A percentile compares a stretch with the other conserved stretches of the same genome.
phyloP scores from a whole-genome alignment of 257 asterid genomes.

The Thymus quinquecostatus region DNA sequence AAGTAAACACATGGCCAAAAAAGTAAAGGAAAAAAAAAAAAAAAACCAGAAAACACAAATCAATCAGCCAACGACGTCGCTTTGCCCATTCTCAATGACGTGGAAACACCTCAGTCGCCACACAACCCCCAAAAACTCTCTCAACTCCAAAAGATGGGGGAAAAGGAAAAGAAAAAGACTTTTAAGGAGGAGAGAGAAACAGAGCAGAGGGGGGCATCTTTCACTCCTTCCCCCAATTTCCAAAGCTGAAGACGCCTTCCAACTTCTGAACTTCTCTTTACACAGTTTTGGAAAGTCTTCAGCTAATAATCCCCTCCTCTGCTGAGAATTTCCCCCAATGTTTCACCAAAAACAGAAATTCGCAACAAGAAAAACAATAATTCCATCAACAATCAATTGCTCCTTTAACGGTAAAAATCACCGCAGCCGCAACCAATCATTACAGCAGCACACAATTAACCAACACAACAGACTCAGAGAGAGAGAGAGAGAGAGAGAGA shows the following conservation, averaged over 20 bases:
- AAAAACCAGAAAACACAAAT: constrained; percentile 21
- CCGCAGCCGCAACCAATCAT: constrained; percentile 27
- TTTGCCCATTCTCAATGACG: constrained; percentile 31
- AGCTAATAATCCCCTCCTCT: constrained; percentile 26
- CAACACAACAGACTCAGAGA: neutral
- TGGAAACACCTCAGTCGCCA: constrained; percentile 34
- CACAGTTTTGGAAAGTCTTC: constrained; percentile 22
- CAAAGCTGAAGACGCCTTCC: constrained; percentile 26
- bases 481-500: neutral
- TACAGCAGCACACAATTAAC: constrained; percentile 23
- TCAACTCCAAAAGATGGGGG: constrained; percentile 2
- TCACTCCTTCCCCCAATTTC: constrained; percentile 32
- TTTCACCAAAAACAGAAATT: constrained; percentile 34
- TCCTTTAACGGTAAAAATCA: constrained; percentile 21
- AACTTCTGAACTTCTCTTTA: constrained; percentile 6
- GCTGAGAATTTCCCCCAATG: constrained; percentile 8
- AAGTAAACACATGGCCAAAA: neutral
- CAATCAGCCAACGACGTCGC: constrained; percentile 22
- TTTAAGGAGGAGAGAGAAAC: neutral
- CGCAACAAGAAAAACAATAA: neutral
- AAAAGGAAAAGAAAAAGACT: neutral
- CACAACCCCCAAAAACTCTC: neutral
- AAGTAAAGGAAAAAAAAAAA: constrained; percentile 15
- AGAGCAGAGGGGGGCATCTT: constrained; percentile 8
- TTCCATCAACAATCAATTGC: constrained; percentile 3